Conservation (phyloP, 1,139 yeast species). For the Suzukiozyma palmioleophila region DNA sequence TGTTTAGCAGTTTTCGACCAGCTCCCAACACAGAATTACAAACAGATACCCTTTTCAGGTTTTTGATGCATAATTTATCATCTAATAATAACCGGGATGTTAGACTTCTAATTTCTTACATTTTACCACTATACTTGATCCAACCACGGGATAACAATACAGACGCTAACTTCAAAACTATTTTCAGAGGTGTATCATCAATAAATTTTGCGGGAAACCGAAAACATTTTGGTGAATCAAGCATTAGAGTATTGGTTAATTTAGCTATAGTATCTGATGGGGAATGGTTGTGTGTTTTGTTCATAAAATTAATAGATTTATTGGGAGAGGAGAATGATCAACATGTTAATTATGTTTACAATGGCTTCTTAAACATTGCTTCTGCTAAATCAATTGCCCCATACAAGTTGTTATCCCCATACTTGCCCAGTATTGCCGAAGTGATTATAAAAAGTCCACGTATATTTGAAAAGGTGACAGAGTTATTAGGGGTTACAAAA, state of each 20-base stretch:
- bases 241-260: constrained; percentile 57
- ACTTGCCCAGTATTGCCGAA: constrained; percentile 69
- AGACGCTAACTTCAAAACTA: constrained; percentile 32
- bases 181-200: constrained; percentile 31
- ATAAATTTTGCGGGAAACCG: constrained; percentile 29
- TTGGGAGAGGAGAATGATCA: constrained; percentile 60
- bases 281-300: constrained; percentile 56
- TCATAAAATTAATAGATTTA: constrained; percentile 55
- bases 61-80: constrained; percentile 18
- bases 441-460: constrained; percentile 57
- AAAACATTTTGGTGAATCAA: constrained; percentile 55
- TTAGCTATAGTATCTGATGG: constrained; percentile 56
- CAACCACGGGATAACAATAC: constrained; percentile 28
- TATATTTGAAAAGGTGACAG: constrained; percentile 58
- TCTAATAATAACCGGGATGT: constrained; percentile 44
- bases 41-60: constrained; percentile 19
- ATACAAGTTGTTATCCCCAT: constrained; percentile 73
- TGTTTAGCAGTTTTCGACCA: constrained; percentile 40
- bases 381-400: constrained; percentile 47
- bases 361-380: constrained; percentile 49
- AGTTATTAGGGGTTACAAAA: constrained; percentile 58
- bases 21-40: constrained; percentile 28
- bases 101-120: constrained; percentile 44
- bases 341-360: constrained; percentile 59
- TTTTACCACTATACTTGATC: constrained; percentile 43